These are phyloP conservation scores for Trichomonascaceae sp. DNA, from an alignment of 1,139 yeast species.

Conservation along the genomic window DNA sequence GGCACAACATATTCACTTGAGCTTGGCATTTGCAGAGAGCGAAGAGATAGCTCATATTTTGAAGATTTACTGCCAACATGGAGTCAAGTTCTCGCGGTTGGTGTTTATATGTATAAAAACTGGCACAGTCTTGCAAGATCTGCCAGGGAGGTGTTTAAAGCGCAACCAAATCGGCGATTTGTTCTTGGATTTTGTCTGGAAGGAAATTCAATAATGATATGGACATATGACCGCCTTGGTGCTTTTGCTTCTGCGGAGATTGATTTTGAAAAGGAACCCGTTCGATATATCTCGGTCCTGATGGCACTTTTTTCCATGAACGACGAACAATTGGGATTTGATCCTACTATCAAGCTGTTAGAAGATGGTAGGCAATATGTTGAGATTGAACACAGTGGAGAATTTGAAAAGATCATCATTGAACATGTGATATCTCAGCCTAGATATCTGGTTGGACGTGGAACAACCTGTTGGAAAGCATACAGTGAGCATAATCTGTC, in stretches of 20 bases:
- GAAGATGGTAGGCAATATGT: not conserved
- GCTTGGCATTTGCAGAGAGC: not conserved
- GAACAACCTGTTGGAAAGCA: not conserved
- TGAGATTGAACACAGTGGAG: not conserved
- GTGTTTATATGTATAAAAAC: not conserved
- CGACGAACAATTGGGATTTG: not conserved
- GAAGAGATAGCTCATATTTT: not conserved
- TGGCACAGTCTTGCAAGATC: not conserved
- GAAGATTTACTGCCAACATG: not conserved
- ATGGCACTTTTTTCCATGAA: not conserved
- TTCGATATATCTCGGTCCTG: not conserved
- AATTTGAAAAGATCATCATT: not conserved
- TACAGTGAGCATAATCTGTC: not conserved
- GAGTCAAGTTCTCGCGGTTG: not conserved
- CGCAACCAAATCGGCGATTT: not conserved
- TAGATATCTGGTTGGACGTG: not conserved
- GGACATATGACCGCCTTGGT: not conserved
- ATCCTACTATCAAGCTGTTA: not conserved
- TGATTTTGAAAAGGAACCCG: not conserved
- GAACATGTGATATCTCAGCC: not conserved
- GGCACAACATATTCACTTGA: not conserved
- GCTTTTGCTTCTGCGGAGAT: not conserved
- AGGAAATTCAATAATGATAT: not conserved
- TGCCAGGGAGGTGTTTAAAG: not conserved
- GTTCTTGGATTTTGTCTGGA: not conserved